phyloP scores from a whole-genome alignment of 2,329 filamentous ascomycete species.

The Aspergillus arachidicola region DNA sequence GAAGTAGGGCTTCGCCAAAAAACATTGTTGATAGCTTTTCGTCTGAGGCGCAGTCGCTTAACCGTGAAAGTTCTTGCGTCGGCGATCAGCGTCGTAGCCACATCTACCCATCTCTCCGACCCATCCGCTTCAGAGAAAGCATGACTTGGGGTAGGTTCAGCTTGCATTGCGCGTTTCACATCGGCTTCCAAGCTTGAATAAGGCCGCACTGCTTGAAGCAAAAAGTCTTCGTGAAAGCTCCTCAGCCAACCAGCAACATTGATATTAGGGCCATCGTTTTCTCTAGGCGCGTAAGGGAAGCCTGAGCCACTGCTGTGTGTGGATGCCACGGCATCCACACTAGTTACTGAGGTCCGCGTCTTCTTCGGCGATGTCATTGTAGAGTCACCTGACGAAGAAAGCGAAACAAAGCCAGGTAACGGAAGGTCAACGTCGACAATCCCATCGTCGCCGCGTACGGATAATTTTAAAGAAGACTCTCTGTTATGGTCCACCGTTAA shows the following conservation, averaged over 20 bases:
- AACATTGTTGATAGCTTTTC: conserved; percentile 40
- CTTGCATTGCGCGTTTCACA: conserved; percentile 59
- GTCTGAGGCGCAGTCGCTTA: conserved; percentile 57
- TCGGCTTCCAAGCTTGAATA: conserved; percentile 57
- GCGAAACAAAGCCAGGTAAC: conserved; percentile 54
- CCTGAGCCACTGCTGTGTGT: conserved; percentile 45
- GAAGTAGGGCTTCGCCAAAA: conserved; percentile 24
- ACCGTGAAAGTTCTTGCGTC: conserved; percentile 58
- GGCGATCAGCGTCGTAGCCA: conserved; percentile 60
- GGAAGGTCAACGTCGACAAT: conserved; percentile 64
- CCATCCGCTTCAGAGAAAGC: conserved; percentile 39
- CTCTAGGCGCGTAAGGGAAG: conserved; percentile 32
- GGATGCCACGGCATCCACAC: conserved; percentile 53
- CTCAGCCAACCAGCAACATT: conserved; percentile 62
- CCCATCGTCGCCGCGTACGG: conserved; percentile 60
- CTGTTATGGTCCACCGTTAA: conserved; percentile 35
- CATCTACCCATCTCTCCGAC: conserved; percentile 56
- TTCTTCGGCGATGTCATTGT: conserved; percentile 46
- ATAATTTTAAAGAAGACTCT: conserved; percentile 54
- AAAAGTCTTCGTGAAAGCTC: conserved; percentile 61
- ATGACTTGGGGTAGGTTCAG: conserved; percentile 51
- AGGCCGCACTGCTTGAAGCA: conserved; percentile 60
- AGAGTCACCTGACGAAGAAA: conserved; percentile 50
- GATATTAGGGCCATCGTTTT: conserved; percentile 51
- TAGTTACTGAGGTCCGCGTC: conserved; percentile 52